These are phyloP conservation scores for Alternaria sp. DNA, from an alignment of 2,329 filamentous ascomycete genomes.

Conservation along the genomic window DNA sequence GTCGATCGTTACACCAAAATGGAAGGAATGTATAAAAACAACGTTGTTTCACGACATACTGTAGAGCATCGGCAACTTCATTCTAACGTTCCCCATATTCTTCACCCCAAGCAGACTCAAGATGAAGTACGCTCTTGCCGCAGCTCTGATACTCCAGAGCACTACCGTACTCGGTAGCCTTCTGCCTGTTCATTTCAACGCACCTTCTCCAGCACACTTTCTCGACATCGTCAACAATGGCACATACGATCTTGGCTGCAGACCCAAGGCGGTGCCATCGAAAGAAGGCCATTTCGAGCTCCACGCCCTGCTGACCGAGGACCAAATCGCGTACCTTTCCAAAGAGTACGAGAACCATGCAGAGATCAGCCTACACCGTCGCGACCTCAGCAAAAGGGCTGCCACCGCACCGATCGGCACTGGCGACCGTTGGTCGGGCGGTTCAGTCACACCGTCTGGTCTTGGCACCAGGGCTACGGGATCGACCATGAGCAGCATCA, in stretches of 20 bases:
- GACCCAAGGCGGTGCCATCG: conserved; percentile 38
- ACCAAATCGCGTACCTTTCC: conserved; percentile 41
- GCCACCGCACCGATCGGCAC: conserved; percentile 43
- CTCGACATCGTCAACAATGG: conserved; percentile 43
- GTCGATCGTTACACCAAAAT: conserved; percentile 1
- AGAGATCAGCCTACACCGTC: conserved; percentile 32
- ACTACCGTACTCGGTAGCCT: conserved; percentile 38
- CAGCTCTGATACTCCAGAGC: conserved; percentile 37
- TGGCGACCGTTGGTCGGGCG: conserved; percentile 53
- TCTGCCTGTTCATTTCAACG: conserved; percentile 40
- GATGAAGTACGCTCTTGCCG: conserved; percentile 43
- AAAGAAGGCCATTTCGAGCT: conserved; percentile 41
- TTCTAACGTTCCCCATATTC: conserved; percentile 4
- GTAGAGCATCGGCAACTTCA: neutral
- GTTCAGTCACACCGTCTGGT: conserved; percentile 51
- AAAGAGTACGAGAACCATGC: conserved; percentile 30
- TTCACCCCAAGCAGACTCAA: conserved; percentile 6
- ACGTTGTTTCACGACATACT: neutral
- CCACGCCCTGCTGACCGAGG: conserved; percentile 42
- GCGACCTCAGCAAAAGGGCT: conserved; percentile 34
- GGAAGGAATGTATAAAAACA: conserved; percentile 11
- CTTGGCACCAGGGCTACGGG: conserved; percentile 50
- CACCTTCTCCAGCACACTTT: conserved; percentile 39
- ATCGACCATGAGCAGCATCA: conserved; percentile 51
- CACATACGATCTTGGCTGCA: conserved; percentile 45